Evolutionary conservation across 2,329 filamentous ascomycete species (phyloP), one percentile per base, ranked within the genome.

Genomic region (Chaetothyriales sp.): DNA sequence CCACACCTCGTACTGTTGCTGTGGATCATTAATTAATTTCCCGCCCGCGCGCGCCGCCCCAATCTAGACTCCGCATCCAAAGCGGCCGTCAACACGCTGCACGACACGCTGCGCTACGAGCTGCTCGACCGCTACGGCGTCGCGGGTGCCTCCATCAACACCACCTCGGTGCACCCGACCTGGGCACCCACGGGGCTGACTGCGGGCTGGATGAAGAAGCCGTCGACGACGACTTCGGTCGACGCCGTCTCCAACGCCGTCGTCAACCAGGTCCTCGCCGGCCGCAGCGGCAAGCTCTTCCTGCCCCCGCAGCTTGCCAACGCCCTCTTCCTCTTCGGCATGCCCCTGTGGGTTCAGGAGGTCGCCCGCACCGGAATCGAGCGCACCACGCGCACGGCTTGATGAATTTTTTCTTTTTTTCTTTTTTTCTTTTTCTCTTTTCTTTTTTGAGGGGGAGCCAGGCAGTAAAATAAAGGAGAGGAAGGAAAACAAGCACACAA

Each of bases 221-320:
- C 58, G 8, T 47, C 43, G 18, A 80, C 76, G 1, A 54, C 56
- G 18, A 57, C 53, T 47, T 39, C 32, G 32, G 10, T 2, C 32
- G 32, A 39, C 10, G 32, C 10, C 10, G 79, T 85, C 15, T 80
- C 80, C 0, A 77, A 83, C 59, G 74, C 69, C 5, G 72, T 85
- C 48, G 78, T 81, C 0, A 66, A 71, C 53, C 74, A 57, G 44
- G 58, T 60, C 19, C 52, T 60, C 12, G 52, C 56, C 12, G 51
- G 50, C 9, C 43, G 56, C 10, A 54, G 53, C 28, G 58, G 58
- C 9, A 53, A 51, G 46, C 54, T 60, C 19, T 59, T 54, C 51
- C 44, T 60, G 48, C 58, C 58, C 2, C 5, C 6, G 3, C 8
- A 18, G 12, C 9, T 26, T 5, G 26, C 7, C 45, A 25, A 28